Evolutionary conservation across 2,329 filamentous ascomycete genomes (phyloP).

Genomic region (Bipolaris gigantea): DNA sequence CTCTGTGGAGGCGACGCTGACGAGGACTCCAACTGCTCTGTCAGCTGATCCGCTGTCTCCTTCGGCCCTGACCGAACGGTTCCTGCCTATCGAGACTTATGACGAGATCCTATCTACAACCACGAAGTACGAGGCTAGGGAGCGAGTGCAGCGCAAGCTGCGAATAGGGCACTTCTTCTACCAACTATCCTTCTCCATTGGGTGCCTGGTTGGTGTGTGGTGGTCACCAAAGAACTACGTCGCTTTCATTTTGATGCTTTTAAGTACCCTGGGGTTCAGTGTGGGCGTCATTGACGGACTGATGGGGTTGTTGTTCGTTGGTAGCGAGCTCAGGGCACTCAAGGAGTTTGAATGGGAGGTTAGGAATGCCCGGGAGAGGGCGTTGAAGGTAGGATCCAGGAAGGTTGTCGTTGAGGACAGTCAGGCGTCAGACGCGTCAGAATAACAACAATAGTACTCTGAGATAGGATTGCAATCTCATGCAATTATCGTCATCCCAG

Average conservation of each 20-base stretch:
- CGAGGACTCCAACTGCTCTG: conserved; percentile 19
- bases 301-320: conserved; percentile 84
- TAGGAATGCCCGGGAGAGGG: conserved; percentile 34
- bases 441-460: not conserved
- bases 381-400: conserved; percentile 15
- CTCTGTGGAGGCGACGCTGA: conserved; percentile 79
- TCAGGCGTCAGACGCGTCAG: not conserved
- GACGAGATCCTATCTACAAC: conserved; percentile 75
- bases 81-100: conserved; percentile 58
- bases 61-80: conserved; percentile 27
- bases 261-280: conserved; percentile 75
- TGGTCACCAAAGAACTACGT: conserved; percentile 78
- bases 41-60: conserved; percentile 16
- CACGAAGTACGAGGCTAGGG: conserved; percentile 67
- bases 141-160: conserved; percentile 70
- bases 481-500: not conserved
- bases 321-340: conserved; percentile 77
- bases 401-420: conserved; percentile 4
- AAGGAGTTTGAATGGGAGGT: conserved; percentile 96
- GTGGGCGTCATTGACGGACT: conserved; percentile 81
- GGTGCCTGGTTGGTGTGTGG: conserved; percentile 81
- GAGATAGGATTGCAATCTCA: not conserved
- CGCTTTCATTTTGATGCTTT: conserved; percentile 75
- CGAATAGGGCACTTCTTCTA: conserved; percentile 73
- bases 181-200: conserved; percentile 68